Percentiles rank a stretch among this genome's conserved stretches.
These are phyloP conservation scores for Arctium lappa DNA, from an alignment of 129 eudicot genomes.

Conservation along the genomic window DNA sequence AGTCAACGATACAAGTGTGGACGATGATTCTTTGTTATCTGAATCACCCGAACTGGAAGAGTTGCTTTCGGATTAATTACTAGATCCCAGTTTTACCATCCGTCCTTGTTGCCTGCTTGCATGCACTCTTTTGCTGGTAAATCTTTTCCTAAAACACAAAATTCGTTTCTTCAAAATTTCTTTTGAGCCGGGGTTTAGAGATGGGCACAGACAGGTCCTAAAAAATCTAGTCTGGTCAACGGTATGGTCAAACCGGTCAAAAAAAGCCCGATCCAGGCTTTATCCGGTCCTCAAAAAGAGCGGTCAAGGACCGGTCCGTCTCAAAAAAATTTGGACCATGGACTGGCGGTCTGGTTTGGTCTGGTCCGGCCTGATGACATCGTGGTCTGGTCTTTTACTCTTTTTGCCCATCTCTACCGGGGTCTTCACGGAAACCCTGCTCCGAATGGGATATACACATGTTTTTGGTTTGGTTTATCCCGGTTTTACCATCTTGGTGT, in stretches of 20 bases:
- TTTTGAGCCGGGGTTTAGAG: background rate
- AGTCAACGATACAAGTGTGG: conserved; percentile 50
- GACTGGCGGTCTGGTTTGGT: background rate
- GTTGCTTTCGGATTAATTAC: conserved; percentile 68
- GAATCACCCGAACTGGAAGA: conserved; percentile 90
- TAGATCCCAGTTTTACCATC: background rate
- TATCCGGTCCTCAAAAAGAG: background rate
- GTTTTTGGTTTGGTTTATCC: background rate
- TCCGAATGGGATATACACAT: background rate
- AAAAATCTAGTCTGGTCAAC: background rate
- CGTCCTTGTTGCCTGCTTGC: background rate
- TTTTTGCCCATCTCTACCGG: too few species aligned
- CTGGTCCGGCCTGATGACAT: too few species aligned
- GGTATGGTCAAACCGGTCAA: background rate
- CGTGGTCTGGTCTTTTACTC: too few species aligned
- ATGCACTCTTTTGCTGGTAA: conserved; percentile 17
- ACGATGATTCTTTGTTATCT: conserved; percentile 45
- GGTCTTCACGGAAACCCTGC: too few species aligned
- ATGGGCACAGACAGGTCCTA: background rate
- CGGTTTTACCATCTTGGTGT: background rate
- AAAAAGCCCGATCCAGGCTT: background rate
- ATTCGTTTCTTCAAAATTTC: background rate
- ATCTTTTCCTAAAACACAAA: background rate
- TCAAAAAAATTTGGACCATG: background rate
- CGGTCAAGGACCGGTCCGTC: background rate